A percentile compares a stretch with the other conserved stretches of the same genome.
These are phyloP conservation scores for Bipolaris bicolor DNA, from an alignment of 2,329 filamentous ascomycete genomes.

Conservation along the genomic window DNA sequence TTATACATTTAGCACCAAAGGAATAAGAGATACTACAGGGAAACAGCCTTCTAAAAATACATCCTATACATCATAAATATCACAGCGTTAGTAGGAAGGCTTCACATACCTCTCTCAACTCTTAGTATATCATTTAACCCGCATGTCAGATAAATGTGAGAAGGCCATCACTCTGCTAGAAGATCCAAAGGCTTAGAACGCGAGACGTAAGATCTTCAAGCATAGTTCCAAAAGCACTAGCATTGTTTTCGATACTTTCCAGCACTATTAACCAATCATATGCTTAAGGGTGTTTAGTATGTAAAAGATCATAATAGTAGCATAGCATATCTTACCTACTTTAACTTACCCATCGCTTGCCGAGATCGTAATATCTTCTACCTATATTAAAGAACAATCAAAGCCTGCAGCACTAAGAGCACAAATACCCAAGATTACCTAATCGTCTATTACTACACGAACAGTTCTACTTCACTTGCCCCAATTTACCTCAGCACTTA, in stretches of 20 bases:
- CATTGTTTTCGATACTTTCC: no score
- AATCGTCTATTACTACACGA: not conserved
- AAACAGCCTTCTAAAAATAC: conserved; percentile 11
- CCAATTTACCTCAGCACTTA: conserved; percentile 21
- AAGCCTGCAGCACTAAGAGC: conserved; percentile 7
- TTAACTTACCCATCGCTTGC: conserved; percentile 15
- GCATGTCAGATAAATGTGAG: no score
- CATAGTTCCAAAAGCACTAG: no score
- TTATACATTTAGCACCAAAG: conserved; percentile 17
- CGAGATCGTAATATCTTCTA: conserved; percentile 17
- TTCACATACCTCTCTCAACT: conserved; percentile 10
- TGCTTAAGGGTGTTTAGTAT: not conserved
- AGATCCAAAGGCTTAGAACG: no score
- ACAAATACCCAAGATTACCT: conserved; percentile 12
- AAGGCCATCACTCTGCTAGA: no score
- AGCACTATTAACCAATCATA: no score
- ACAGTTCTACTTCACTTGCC: not conserved
- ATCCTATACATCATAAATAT: no score
- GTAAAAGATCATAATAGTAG: no score
- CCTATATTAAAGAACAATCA: conserved; percentile 3
- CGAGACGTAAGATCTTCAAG: no score
- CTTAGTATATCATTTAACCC: no score
- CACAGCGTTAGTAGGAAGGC: no score
- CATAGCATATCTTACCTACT: conserved; percentile 20
- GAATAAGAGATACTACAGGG: conserved; percentile 9